Percentiles rank a stretch among this genome's conserved stretches.
These are phyloP conservation scores for Cladosporium cucumerinum DNA, from an alignment of 2,329 filamentous ascomycete species.

Conservation along the genomic window DNA sequence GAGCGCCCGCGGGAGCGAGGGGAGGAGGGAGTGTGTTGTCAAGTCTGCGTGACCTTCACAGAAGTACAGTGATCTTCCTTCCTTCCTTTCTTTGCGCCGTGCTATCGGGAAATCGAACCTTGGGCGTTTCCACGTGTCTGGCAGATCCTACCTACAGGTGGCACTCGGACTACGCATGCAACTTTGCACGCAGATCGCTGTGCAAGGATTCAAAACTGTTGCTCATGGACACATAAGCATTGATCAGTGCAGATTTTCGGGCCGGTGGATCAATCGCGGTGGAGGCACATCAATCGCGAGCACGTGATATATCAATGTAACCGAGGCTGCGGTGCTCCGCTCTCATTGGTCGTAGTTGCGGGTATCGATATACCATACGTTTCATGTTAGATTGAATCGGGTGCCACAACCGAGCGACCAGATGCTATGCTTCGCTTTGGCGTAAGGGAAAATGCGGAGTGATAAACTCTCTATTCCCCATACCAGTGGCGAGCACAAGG, in stretches of 20 bases:
- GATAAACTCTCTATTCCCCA: background rate
- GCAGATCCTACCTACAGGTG: background rate
- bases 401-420: background rate
- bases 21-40: background rate
- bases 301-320: background rate
- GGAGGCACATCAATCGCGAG: background rate
- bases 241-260: background rate
- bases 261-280: background rate
- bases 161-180: conserved; percentile 10
- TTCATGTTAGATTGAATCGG: background rate
- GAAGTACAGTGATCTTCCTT: background rate
- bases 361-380: background rate
- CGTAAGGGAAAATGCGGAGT: background rate
- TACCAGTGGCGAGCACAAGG: background rate
- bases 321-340: background rate
- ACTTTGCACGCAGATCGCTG: conserved; percentile 7
- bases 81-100: background rate
- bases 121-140: background rate
- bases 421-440: background rate
- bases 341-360: background rate
- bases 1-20: background rate
- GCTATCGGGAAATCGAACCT: background rate
- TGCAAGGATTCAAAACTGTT: background rate
- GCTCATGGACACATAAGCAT: background rate
- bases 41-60: background rate